Base-by-base conservation (phyloP, 129 eudicot species). In the Escallonia rubra region DNA sequence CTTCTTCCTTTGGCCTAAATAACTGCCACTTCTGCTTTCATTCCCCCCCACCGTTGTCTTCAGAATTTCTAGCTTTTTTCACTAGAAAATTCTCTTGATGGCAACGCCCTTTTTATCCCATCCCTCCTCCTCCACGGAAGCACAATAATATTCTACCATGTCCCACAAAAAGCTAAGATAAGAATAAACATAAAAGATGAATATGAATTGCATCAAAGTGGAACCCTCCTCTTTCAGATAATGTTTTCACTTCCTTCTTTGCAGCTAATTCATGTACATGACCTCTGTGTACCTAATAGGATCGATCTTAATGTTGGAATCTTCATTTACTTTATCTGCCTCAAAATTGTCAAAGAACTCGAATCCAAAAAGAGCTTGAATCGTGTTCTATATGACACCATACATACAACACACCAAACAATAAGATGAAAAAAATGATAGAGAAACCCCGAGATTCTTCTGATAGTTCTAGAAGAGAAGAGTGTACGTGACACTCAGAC, bases 161-260 rank as follows among this genome's bases (percentile, higher is more conserved):
- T 1, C 41, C 45, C 60, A 38, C 45, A 23, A 4, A 64, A 65
- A 73, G 42, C 40, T 12, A 7, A 39, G 59, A 61, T 54, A 54
- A 48, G 64, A 40, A 65, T 43, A 55, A 64, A 12, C 6, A 38
- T 11, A 14, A 1, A 8, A 48, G 53, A 40, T 34, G 57, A 57
- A 64, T 63, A 48, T 16, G 58, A 53, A 63, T 8, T 61, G 52
- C 68, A 61, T 48, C 70, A 68, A 41, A 50, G 10, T 63, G 57
- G 70, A 72, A 63, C 64, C 70, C 64, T 23, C 38, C 46, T 59
- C 7, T 50, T 43, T 14, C 70, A 63, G 57, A 72, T 63, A n/a
- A 56, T 63, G 54, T 48, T 45, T 41, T 2, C 16, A 10, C 55
- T 16, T 72, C 13, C 15, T 11, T 41, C 49, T 56, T 38, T 50